These are phyloP conservation scores for Jaminaea rosea DNA, from an alignment of 1,284 basidiomycete species.

Conservation along the genomic window DNA sequence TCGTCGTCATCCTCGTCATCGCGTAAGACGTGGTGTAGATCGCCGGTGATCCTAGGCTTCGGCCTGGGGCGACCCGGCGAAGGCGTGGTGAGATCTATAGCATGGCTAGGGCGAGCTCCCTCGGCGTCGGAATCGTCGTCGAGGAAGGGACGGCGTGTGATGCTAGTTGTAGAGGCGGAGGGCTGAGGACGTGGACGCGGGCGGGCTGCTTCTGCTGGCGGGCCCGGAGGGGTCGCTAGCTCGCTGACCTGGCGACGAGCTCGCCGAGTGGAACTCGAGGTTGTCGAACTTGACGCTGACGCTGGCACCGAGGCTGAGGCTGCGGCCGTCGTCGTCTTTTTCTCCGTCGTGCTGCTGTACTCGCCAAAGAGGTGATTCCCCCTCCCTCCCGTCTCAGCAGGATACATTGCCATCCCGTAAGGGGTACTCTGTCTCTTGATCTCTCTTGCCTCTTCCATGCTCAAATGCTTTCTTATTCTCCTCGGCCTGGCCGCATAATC, in stretches of 20 bases:
- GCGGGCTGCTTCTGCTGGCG: background rate
- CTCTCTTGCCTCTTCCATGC: background rate
- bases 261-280: background rate
- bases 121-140: too few species aligned
- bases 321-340: background rate
- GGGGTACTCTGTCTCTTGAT: background rate
- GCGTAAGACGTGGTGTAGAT: background rate
- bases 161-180: background rate
- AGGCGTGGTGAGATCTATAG: background rate
- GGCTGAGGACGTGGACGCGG: background rate
- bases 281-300: background rate
- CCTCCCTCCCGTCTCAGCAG: background rate
- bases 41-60: background rate
- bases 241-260: background rate
- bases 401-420: background rate
- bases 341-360: background rate
- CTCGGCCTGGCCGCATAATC: background rate
- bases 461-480: background rate
- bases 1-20: background rate
- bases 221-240: background rate
- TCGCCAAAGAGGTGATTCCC: background rate
- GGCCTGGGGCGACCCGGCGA: background rate
- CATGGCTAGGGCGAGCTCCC: background rate
- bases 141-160: too few species aligned
- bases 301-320: background rate